phyloP scores from a whole-genome alignment of 176 grass and related monocot species.

The Musa troglodytarum region DNA sequence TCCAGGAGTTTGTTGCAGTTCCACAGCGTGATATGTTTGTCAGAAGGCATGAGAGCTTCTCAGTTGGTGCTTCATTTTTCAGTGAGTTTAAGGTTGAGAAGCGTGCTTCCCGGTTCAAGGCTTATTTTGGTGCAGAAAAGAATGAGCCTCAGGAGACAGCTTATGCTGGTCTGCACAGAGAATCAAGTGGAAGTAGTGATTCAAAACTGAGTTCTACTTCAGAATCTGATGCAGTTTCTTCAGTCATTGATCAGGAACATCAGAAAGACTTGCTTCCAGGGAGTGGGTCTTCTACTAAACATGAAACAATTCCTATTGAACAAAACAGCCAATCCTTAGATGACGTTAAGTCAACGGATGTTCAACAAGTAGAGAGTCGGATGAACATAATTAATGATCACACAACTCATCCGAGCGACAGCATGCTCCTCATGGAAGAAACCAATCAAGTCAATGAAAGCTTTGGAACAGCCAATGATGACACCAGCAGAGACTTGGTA shows the following conservation, averaged over 20 bases:
- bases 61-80: constrained; percentile 8
- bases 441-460: background rate
- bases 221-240: constrained; percentile 32
- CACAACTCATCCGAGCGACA: too few relatives aligned
- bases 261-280: constrained; percentile 18
- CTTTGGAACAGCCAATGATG: constrained; percentile 7
- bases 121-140: constrained; percentile 34
- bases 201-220: constrained; percentile 21
- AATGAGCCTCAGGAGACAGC: constrained; percentile 22
- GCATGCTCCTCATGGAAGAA: too few relatives aligned
- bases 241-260: constrained; percentile 42
- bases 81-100: constrained; percentile 17
- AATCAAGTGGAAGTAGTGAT: constrained; percentile 11
- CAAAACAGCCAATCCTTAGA: constrained; percentile 37
- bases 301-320: constrained; percentile 31
- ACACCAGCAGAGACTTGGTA: constrained; percentile 19
- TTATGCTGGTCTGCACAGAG: constrained; percentile 18
- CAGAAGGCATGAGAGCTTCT: constrained; percentile 49
- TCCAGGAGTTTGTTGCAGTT: constrained; percentile 12
- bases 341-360: constrained; percentile 27
- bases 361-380: constrained; percentile 24
- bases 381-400: constrained; percentile 21
- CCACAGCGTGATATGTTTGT: constrained; percentile 25
- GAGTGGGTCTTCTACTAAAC: constrained; percentile 18
- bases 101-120: constrained; percentile 25